Evolutionary conservation across 2,329 filamentous ascomycete genomes (phyloP).

Genomic region (Annulohypoxylon truncatum): DNA sequence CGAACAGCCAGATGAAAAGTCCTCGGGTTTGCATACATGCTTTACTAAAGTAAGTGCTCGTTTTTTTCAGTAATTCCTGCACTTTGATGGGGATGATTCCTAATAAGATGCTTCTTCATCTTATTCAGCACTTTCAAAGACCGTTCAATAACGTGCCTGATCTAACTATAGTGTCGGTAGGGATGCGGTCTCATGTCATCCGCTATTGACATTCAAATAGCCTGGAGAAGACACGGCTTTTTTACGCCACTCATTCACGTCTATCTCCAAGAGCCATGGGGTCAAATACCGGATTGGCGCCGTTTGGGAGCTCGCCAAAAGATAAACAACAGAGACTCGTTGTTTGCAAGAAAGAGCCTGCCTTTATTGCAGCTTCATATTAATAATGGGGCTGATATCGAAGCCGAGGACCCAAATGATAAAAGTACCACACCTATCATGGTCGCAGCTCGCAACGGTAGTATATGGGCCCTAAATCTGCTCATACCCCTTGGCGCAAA

Average conservation of each 20-base stretch:
- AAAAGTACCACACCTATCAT: conserved; percentile 7
- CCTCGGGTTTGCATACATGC: background rate
- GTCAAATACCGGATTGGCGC: conserved; percentile 1
- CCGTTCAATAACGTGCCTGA: background rate
- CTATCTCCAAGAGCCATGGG: background rate
- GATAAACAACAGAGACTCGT: background rate
- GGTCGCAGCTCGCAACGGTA: background rate
- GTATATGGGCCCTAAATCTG: background rate
- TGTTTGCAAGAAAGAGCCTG: background rate
- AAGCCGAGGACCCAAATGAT: background rate
- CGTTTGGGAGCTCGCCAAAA: background rate
- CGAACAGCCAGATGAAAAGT: background rate
- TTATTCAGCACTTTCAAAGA: background rate
- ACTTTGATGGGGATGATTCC: no score
- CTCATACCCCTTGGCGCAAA: conserved; percentile 16
- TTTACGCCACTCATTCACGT: conserved; percentile 10
- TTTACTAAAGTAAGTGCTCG: conserved; percentile 5
- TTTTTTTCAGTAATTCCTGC: background rate
- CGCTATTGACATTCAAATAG: background rate
- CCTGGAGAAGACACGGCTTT: background rate
- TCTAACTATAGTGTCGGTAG: conserved; percentile 5
- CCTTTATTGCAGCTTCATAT: conserved; percentile 1
- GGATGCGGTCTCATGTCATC: conserved; percentile 6
- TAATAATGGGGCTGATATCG: background rate
- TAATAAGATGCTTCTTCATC: background rate